Base-by-base conservation (phyloP, 805 yeast species). In the Myxozyma vanderwaltii region DNA sequence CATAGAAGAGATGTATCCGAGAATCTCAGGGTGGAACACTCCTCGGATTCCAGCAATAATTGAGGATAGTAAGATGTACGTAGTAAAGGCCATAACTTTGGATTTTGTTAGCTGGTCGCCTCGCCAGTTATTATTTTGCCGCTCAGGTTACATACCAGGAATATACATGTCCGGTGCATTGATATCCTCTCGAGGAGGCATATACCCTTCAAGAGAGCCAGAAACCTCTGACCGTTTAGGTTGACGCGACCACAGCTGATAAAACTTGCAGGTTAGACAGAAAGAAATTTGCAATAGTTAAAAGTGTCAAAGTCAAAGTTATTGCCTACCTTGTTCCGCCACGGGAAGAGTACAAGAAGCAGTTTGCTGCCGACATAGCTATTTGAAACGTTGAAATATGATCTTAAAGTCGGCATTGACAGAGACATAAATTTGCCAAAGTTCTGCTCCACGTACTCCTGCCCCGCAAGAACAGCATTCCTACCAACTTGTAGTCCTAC, bases 161-260 rank as follows among this genome's bases (percentile, higher is more conserved):
- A 94, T 89, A 74, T 94, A 94, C 77, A 94, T 81, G 72, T 94
- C 99, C 1, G 99, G 99, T 0, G 98, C 95, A 70, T 95, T 94
- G 58, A 86, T 79, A 71, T 94, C 99, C 62, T 88, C 89, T 47
- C 81, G 75, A 15, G 99, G 97, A 10, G 89, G 84, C 1, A 89
- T 86, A 72, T 79, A 89, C 21, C 77, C 81, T 35, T 74, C 75
- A 21, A 74, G 67, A 21, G 70, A 71, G 6, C 75, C 74, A 23
- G 71, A 74, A 43, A 75, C 74, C 17, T 76, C 77, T 4, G 75
- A 65, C 21, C 79, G 69, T 52, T 64, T 69, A 27, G 72, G 58
- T 58, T 69, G 72, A 15, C 69, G 44, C 6, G 68, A 39, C 67
- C 67, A 64, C 5, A 61, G 65, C 58, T 53, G 35, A 7, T 24